Base-by-base conservation (phyloP, 116 monocot species). In the Dioscorea cayenensis region DNA sequence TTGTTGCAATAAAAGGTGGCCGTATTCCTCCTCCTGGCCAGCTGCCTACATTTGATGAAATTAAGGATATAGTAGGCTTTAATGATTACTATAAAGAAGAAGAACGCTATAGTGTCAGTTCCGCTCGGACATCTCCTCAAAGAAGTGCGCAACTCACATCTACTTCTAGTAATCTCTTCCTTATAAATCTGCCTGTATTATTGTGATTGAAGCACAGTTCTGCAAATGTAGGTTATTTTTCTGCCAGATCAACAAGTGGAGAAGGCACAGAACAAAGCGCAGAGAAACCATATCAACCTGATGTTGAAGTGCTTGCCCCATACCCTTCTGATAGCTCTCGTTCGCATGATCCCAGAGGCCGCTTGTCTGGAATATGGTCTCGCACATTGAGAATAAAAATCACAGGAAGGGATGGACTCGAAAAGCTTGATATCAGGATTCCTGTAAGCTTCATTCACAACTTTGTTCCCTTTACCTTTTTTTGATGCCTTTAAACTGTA, bases 11-110 rank as follows among this genome's bases (percentile, higher is more conserved):
- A 70, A 92, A 90, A 86, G 81, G 90, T 28, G 96, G 92, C 1
- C 87, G 96, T 58, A 20, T 96, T 18, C 92, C 92, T 71, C 80
- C 96, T 66, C 96, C 92, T 35, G 73, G 87, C 27, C 85, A 80
- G 49, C 79, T 96, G 67, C 96, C 90, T 63, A 87, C 92, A 20
- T 96, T 96, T 83, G 90, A 87, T 51, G 96, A 96, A 77, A 87
- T 96, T 29, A 96, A 89, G 76, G 85, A 90, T 29, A 87, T 67
- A 36, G 70, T 96, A 72, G 96, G 96, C 29, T 96, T 96, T 69
- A 87, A 90, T 77, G 72, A 75, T 23, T 96, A 96, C 76, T 96
- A 96, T 76, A 84, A 86, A 78, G 96, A 96, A 78, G 96, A 96
- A 73, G 81, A 86, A 73, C 75, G 63, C 16, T 96, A 96, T 51